Evolutionary conservation across 768 basidiomycete species (phyloP).

Genomic region (Lactifluus rugatus): DNA sequence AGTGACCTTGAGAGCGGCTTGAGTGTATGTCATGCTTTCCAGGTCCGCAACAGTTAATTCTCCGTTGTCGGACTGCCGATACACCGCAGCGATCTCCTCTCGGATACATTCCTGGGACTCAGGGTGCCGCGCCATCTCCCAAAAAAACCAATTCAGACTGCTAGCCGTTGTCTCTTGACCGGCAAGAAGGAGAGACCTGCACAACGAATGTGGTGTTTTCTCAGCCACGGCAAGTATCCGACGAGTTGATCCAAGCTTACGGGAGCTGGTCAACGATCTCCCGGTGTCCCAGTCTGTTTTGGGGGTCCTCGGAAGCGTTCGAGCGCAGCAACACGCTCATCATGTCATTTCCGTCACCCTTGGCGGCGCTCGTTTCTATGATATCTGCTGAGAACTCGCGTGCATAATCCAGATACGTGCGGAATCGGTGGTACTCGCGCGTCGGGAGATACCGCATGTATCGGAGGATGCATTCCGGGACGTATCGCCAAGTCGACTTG

Average conservation of each 20-base stretch:
- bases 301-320: conserved; percentile 4
- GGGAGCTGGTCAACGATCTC: conserved; percentile 13
- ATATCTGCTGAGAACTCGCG: neutral
- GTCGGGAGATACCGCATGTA: conserved; percentile 3
- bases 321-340: conserved; percentile 8
- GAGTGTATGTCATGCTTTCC: conserved; percentile 9
- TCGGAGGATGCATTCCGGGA: conserved; percentile 14
- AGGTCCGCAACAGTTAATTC: conserved; percentile 7
- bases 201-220: neutral
- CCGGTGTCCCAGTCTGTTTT: neutral
- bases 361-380: neutral
- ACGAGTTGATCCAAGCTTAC: neutral
- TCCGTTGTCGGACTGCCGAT: neutral
- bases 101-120: conserved; percentile 16
- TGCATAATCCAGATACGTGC: neutral
- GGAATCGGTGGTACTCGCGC: conserved; percentile 7
- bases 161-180: conserved; percentile 22
- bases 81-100: conserved; percentile 13
- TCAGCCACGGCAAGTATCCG: neutral
- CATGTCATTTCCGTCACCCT: conserved; percentile 2
- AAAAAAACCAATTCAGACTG: conserved; percentile 14
- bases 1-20: conserved; percentile 15
- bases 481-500: conserved; percentile 19
- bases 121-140: conserved; percentile 18
- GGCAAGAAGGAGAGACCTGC: conserved; percentile 18